phyloP scores from a whole-genome alignment of 495 filamentous ascomycete species.

The Penicillium chermesinum region DNA sequence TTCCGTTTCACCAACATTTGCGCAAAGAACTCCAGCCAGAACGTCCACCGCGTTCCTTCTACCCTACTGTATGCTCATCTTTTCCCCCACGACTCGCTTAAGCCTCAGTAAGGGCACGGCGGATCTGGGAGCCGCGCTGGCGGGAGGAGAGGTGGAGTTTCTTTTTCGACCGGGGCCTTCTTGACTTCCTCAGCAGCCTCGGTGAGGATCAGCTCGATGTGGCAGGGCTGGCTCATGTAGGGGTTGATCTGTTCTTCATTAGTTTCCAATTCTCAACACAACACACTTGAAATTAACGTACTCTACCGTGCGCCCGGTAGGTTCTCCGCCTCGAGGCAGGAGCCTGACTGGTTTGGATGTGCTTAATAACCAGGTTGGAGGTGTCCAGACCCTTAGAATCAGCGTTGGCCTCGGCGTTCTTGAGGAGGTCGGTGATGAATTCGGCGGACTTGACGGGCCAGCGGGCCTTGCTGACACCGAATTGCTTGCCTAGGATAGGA shows the following conservation, averaged over 20 bases:
- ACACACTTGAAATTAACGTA: conserved; percentile 51
- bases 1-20: conserved; percentile 33
- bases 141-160: too few relatives aligned
- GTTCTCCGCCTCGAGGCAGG: conserved; percentile 96
- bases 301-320: conserved; percentile 99
- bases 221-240: conserved; percentile 99
- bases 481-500: conserved; percentile 98
- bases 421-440: conserved; percentile 93
- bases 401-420: conserved; percentile 99
- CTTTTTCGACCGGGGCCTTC: too few relatives aligned
- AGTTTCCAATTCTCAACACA: not conserved
- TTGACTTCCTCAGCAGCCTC: conserved; percentile 82
- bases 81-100: conserved; percentile 43
- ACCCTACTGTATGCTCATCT: conserved; percentile 15
- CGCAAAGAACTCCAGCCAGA: conserved; percentile 27
- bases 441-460: conserved; percentile 99
- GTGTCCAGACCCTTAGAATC: conserved; percentile 99
- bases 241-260: conserved; percentile 99
- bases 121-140: conserved; percentile 71
- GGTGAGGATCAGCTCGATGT: conserved; percentile 98
- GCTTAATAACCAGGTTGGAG: conserved; percentile 92
- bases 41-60: conserved; percentile 29
- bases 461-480: conserved; percentile 92
- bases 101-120: conserved; percentile 75
- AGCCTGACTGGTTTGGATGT: conserved; percentile 99